Percentiles rank a stretch among this genome's conserved stretches.
phyloP scores from a whole-genome alignment of 352 stramenopile species.

The Phytophthora palmivora region DNA sequence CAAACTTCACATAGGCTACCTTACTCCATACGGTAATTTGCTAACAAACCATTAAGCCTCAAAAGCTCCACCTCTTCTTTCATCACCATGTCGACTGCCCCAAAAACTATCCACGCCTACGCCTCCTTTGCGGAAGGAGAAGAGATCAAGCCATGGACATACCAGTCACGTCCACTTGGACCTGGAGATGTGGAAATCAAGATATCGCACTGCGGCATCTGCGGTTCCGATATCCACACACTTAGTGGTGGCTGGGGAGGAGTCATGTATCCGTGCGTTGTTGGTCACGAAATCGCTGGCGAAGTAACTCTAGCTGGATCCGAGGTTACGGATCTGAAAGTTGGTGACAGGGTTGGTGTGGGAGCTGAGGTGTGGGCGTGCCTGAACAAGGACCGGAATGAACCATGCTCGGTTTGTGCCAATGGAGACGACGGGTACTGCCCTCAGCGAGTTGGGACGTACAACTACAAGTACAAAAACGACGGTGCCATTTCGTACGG shows the following conservation, averaged over 20 bases:
- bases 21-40: constrained; percentile 4
- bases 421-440: constrained; percentile 74
- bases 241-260: constrained; percentile 45
- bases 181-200: constrained; percentile 18
- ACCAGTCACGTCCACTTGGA: constrained; percentile 13
- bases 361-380: constrained; percentile 54
- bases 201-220: constrained; percentile 23
- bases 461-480: constrained; percentile 47
- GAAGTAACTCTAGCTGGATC: constrained; percentile 14
- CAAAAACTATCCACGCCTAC: constrained; percentile 15
- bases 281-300: constrained; percentile 39
- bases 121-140: constrained; percentile 14
- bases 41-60: background rate
- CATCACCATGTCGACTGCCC: constrained; percentile 15
- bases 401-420: constrained; percentile 61
- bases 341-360: constrained; percentile 18
- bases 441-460: constrained; percentile 49
- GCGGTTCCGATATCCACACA: constrained; percentile 16
- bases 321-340: constrained; percentile 14
- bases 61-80: too few relatives aligned
- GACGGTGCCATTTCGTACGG: constrained; percentile 51
- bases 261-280: constrained; percentile 45
- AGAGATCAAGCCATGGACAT: constrained; percentile 10
- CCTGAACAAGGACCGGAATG: constrained; percentile 55
- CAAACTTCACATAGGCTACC: background rate